phyloP scores from a whole-genome alignment of 2,329 filamentous ascomycete species.

The Aspergillus sp. region DNA sequence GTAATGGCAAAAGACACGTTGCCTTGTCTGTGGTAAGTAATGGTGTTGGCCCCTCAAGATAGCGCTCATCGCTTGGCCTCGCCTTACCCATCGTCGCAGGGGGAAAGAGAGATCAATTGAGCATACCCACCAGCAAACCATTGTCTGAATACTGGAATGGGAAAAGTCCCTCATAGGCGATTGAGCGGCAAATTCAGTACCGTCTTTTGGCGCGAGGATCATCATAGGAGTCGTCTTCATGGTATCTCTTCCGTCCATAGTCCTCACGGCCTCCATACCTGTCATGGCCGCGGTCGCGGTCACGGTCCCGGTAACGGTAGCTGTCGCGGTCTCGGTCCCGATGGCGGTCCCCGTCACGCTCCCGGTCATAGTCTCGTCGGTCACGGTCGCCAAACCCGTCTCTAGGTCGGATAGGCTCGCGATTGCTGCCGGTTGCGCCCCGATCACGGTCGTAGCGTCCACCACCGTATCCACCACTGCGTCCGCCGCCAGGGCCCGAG shows the following conservation, averaged over 20 bases:
- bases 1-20: background rate
- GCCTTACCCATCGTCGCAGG: slow-evolving; percentile 37
- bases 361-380: slow-evolving; percentile 41
- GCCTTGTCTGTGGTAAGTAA: slow-evolving; percentile 20
- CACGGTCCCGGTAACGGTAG: slow-evolving; percentile 39
- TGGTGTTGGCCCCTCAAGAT: background rate
- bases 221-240: slow-evolving; percentile 77
- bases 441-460: slow-evolving; percentile 52
- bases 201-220: slow-evolving; percentile 64
- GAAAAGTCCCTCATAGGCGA: slow-evolving; percentile 8
- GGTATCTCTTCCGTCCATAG: slow-evolving; percentile 62
- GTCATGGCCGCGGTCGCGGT: slow-evolving; percentile 49
- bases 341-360: slow-evolving; percentile 55
- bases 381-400: slow-evolving; percentile 55
- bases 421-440: slow-evolving; percentile 70
- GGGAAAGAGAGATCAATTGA: slow-evolving; percentile 26
- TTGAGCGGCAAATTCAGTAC: slow-evolving; percentile 44
- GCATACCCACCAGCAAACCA: slow-evolving; percentile 46
- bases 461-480: slow-evolving; percentile 50
- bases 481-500: slow-evolving; percentile 55
- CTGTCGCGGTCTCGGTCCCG: slow-evolving; percentile 57
- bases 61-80: slow-evolving; percentile 12
- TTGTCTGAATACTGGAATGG: slow-evolving; percentile 20
- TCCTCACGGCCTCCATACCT: slow-evolving; percentile 51
- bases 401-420: slow-evolving; percentile 73